Base-by-base conservation (phyloP, 176 grass and related monocot genomes). In the Ampelocalamus luodianensis region DNA sequence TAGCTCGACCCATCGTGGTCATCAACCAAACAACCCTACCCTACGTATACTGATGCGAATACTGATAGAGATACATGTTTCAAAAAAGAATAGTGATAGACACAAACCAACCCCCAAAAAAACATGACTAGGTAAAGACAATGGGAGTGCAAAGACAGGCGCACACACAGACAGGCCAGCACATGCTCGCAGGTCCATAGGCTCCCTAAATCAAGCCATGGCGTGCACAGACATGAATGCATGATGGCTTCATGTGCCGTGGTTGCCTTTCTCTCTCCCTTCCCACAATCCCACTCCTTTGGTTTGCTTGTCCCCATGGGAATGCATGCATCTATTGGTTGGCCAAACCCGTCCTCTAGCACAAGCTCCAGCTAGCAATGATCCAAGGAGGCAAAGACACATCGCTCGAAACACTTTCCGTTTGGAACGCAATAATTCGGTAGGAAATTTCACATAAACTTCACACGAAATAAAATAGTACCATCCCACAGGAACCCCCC, bases 121-220 rank as follows among this genome's bases (percentile, higher is more conserved):
- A 44, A 56, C 68, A 78, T 11, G 29, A 72, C 66, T 64, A 20
- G 5, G 43, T 23, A 68, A 53, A 38, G 66, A 32, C 16, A 24
- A 10, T 79, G n/a, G 42, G 34, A 62, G 62, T 20, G 65, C 23
- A 17, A 12, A 23, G 17, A 22, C 42, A 72, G 3, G 0, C 14
- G 1, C n/a, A n/a, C 17, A 2, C 18, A 15, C 1, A 11, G 38
- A 39, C 8, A 7, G 72, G 50, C 22, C 22, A 61, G n/a, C 67
- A 80, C 76, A 86, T 72, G 66, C 54, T n/a, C 15, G 65, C 46
- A 42, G 71, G 51, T 58, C 27, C 53, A 73, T 26, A n/a, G 39
- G 34, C 59, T 0, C 40, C 66, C 17, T 16, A 29, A 61, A 59
- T 22, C n/a, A n/a, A n/a, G n/a, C n/a, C n/a, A n/a, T n/a, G n/a